Evolutionary conservation across 2,329 filamentous ascomycete genomes (phyloP).

Genomic region (Sphaerulina vaccinii): DNA sequence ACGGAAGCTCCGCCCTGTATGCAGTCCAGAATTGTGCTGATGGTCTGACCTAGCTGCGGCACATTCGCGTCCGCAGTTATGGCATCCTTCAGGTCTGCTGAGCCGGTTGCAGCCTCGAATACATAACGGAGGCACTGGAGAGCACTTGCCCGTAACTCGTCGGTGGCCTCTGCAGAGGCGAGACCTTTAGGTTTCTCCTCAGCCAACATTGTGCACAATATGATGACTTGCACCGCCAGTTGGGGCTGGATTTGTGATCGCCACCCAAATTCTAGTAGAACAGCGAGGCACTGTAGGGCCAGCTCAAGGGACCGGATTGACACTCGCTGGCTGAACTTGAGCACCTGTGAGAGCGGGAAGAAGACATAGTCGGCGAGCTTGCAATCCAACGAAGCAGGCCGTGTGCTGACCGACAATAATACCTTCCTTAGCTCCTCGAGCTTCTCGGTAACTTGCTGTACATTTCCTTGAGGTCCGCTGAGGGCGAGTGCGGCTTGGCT

Average conservation of each 20-base stretch:
- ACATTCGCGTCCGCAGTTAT: constrained; percentile 59
- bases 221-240: constrained; percentile 78
- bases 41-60: constrained; percentile 76
- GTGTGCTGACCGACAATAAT: constrained; percentile 37
- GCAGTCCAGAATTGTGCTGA: constrained; percentile 76
- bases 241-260: constrained; percentile 66
- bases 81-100: constrained; percentile 47
- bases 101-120: constrained; percentile 55
- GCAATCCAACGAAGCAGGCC: constrained; percentile 60
- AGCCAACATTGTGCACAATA: constrained; percentile 77
- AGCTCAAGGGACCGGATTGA: constrained; percentile 72
- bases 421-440: constrained; percentile 48
- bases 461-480: constrained; percentile 42
- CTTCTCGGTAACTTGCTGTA: constrained; percentile 48
- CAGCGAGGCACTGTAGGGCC: constrained; percentile 69
- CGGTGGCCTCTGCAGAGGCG: constrained; percentile 55
- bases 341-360: constrained; percentile 84
- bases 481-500: constrained; percentile 55
- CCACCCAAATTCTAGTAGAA: constrained; percentile 80
- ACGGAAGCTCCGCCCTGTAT: constrained; percentile 63
- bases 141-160: constrained; percentile 72
- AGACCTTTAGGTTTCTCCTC: constrained; percentile 66
- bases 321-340: constrained; percentile 71
- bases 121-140: constrained; percentile 69
- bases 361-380: constrained; percentile 93